Evolutionary conservation across 1,139 yeast species (phyloP), one percentile per base, ranked within the genome.

Genomic region (Hansenula sp.): DNA sequence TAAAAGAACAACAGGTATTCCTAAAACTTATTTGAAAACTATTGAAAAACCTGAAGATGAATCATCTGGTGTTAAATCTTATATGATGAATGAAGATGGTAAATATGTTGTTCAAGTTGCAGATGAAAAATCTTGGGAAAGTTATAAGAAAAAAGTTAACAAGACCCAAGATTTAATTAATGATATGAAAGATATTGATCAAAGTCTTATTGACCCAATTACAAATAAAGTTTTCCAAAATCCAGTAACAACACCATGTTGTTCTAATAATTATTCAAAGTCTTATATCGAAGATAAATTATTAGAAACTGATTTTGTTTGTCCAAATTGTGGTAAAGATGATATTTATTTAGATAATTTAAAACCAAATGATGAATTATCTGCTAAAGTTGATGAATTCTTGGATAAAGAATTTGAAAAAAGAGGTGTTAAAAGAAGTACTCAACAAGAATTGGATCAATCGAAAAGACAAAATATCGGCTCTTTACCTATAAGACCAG

Each of bases 1-100:
- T 41, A 83, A 89, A 59, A 77, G 96, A 57, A 91, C 98, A 0
- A 93, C 99, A 0, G 99, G 99, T 80, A 93, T 93, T 59, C 99
- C 99, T 5, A 84, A 86, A 63, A 84, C 95, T 37, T 90, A 90
- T 65, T 77, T 93, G 64, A 86, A 89, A 55, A 85, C 96, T 0
- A 70, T 77, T 37, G 86, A 82, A 41, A 80, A 83, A 40, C 81
- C 87, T 10, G 70, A 68, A n/a, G 70, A 73, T 11, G 80, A 76
- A 39, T 80, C 77, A 45, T 86, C 84, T 62, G 77, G 77, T 12
- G 81, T 76, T 45, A 88, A 88, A 35, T 84, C 87, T 49, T 86
- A 86, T 49, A 81, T 93, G 85, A 81, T 93, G 51, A 89, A 93
- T 29, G 98, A 91, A 45, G 95, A 89, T 38, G 99, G 99, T 41